Conservation (phyloP, 768 basidiomycete species). For the Suillus plorans region DNA sequence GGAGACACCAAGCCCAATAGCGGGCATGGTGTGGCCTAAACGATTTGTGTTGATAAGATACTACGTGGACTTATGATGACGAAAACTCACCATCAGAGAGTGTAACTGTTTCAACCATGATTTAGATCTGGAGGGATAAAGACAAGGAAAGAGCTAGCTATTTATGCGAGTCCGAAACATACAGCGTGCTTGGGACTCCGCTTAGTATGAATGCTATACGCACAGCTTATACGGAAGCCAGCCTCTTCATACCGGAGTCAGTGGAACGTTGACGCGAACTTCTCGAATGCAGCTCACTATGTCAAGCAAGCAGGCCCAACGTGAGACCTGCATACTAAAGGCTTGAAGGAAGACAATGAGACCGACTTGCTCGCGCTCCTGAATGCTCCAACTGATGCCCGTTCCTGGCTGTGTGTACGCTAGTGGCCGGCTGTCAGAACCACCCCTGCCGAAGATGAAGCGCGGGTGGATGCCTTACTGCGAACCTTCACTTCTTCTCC, state of each 20-base stretch:
- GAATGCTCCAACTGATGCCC: slow-evolving; percentile 44
- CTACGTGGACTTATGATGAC: too few species aligned
- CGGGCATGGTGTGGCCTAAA: slow-evolving; percentile 16
- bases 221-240: background rate
- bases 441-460: background rate
- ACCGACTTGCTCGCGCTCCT: slow-evolving; percentile 34
- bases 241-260: background rate
- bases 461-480: background rate
- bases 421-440: slow-evolving; percentile 25
- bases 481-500: background rate
- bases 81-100: slow-evolving; percentile 4
- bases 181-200: background rate
- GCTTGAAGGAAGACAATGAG: slow-evolving; percentile 1
- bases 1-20: slow-evolving; percentile 16
- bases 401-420: slow-evolving; percentile 40
- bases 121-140: background rate
- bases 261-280: too few species aligned
- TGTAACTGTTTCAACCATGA: slow-evolving; percentile 6
- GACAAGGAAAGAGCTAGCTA: background rate
- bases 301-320: background rate
- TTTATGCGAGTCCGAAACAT: background rate
- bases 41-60: background rate
- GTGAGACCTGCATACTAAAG: too few species aligned
- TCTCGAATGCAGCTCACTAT: background rate
- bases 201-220: background rate